These are phyloP conservation scores for Ensete glaucum DNA, from an alignment of 176 grass and related monocot species.

Conservation along the genomic window DNA sequence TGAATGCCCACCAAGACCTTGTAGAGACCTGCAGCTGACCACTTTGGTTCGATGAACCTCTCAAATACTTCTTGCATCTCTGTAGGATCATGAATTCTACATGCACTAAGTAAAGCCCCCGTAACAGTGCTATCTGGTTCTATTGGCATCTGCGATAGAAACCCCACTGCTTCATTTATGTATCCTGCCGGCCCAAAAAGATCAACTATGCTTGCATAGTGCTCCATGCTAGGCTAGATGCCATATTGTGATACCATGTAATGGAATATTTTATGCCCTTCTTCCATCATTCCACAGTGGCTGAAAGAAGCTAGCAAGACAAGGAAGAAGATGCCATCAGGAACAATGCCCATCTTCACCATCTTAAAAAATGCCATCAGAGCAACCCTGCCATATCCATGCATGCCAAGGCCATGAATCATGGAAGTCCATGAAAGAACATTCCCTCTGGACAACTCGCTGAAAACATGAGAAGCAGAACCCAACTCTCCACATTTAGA, in stretches of 20 bases:
- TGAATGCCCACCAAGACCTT: constrained; percentile 9
- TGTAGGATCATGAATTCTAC: constrained; percentile 11
- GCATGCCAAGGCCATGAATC: constrained; percentile 17
- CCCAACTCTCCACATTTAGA: constrained; percentile 15
- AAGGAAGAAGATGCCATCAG: constrained; percentile 14
- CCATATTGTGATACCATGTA: constrained; percentile 10
- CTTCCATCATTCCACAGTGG: background rate
- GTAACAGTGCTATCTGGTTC: background rate
- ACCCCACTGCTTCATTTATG: constrained; percentile 2
- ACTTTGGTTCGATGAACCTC: background rate
- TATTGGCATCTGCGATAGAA: background rate
- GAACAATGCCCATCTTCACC: constrained; percentile 8
- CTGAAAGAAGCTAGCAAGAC: constrained; percentile 6
- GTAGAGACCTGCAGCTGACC: constrained; percentile 5
- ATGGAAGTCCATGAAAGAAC: constrained; percentile 11
- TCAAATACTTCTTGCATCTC: background rate
- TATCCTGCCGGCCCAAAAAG: constrained; percentile 3
- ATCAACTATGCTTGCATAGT: constrained; percentile 4
- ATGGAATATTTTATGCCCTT: constrained; percentile 1
- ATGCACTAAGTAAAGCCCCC: constrained; percentile 7
- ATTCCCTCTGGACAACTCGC: background rate
- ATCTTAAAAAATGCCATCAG: constrained; percentile 10
- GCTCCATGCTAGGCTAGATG: background rate
- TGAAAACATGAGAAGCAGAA: constrained; percentile 8
- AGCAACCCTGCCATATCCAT: background rate